A percentile compares a stretch with the other conserved stretches of the same genome.
phyloP scores from a whole-genome alignment of 371 early-diverging fungal species.

The Coemansia sp. region DNA sequence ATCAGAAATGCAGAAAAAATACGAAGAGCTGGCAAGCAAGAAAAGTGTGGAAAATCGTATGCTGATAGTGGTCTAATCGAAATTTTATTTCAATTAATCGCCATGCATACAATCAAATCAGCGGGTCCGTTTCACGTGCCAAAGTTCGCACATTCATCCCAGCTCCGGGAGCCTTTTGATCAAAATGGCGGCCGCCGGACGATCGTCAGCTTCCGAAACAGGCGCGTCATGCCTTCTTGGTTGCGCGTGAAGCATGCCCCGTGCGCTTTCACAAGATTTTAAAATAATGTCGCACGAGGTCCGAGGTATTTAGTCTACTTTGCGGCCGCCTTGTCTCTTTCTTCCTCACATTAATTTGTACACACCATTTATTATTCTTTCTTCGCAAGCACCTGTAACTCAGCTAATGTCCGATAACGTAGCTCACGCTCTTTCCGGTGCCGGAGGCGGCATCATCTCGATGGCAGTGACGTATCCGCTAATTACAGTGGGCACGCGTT shows the following conservation, averaged over 20 bases:
- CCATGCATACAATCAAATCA: background rate
- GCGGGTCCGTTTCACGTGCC: slow-evolving; percentile 1
- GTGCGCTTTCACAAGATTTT: slow-evolving; percentile 6
- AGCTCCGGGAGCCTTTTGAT: background rate
- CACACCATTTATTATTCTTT: background rate
- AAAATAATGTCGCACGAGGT: background rate
- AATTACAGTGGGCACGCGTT: slow-evolving; percentile 85
- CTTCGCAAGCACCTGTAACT: background rate
- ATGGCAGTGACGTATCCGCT: slow-evolving; percentile 95
- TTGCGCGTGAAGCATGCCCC: background rate
- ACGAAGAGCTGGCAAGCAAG: background rate
- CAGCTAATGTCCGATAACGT: slow-evolving; percentile 86
- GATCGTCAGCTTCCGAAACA: background rate
- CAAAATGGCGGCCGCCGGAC: background rate
- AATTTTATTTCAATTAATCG: background rate
- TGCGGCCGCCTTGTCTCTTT: background rate
- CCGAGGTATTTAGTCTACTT: background rate
- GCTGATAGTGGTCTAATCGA: background rate
- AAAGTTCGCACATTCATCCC: background rate
- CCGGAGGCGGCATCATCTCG: slow-evolving; percentile 93
- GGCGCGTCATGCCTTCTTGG: background rate
- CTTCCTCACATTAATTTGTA: background rate
- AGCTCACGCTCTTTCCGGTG: slow-evolving; percentile 91
- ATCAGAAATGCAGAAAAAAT: background rate
- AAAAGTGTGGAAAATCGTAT: background rate